Evolutionary conservation across 164 flowering plant species (phyloP).

Genomic region (Magnolia sinica): DNA sequence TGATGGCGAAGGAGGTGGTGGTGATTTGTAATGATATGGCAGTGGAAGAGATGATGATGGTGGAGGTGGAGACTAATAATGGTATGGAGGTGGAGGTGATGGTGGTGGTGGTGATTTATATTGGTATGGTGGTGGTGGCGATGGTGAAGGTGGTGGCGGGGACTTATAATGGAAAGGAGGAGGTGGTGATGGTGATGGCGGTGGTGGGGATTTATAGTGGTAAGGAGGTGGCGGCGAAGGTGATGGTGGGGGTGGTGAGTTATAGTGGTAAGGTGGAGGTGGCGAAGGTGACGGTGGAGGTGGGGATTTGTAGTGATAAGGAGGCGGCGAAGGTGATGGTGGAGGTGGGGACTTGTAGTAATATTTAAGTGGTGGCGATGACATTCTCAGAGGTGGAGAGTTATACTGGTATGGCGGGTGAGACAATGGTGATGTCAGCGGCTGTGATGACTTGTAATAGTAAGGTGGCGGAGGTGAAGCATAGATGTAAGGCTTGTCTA

Average conservation of each 20-base stretch:
- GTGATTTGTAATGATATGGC: not conserved
- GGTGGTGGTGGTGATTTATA: not conserved
- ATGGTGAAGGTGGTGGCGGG: not conserved
- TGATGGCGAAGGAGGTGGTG: not conserved
- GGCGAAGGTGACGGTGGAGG: not conserved
- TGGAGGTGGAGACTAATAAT: not conserved
- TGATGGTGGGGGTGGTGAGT: not conserved
- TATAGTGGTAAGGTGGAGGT: not conserved
- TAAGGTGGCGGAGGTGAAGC: not conserved
- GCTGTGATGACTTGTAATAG: not conserved
- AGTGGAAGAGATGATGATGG: not conserved
- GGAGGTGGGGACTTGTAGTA: not conserved
- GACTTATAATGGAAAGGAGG: not conserved
- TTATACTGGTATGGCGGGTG: not conserved
- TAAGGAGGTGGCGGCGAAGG: not conserved
- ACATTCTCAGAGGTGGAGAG: not conserved
- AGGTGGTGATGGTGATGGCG: too few relatives aligned
- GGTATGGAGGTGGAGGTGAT: not conserved
- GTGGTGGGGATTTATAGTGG: not conserved
- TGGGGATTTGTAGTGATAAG: not conserved
- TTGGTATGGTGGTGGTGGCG: not conserved
- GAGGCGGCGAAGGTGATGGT: not conserved
- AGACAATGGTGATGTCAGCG: not conserved
- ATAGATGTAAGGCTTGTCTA: not conserved
- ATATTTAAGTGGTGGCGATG: not conserved